Conservation (phyloP, 345 rosid species). For the Iberis pinnata region DNA sequence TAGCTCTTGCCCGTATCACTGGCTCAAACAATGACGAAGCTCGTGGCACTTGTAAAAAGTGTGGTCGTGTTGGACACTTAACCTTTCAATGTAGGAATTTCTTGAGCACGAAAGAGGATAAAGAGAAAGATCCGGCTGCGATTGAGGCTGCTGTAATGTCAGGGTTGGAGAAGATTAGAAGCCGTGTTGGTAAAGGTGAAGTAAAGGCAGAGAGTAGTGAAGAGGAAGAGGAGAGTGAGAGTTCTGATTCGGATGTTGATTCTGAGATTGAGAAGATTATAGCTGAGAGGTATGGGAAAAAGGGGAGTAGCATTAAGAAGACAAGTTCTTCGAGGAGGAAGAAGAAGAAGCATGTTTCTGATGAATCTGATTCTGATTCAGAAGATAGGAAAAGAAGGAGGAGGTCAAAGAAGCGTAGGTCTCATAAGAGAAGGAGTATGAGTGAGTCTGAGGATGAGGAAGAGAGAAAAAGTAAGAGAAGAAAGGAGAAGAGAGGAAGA, state of each 20-base stretch:
- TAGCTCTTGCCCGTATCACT: constrained; percentile 78
- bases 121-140: constrained; percentile 49
- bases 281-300: constrained; percentile 70
- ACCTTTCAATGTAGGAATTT: constrained; percentile 86
- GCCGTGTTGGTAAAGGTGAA: constrained; percentile 43
- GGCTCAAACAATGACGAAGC: constrained; percentile 73
- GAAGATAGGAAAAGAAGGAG: constrained; percentile 63
- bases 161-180: constrained; percentile 66
- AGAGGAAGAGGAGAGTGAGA: constrained; percentile 78
- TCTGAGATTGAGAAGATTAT: constrained; percentile 86
- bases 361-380: constrained; percentile 41
- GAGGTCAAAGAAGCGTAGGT: constrained; percentile 60
- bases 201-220: no score
- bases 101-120: constrained; percentile 69
- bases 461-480: constrained; percentile 40
- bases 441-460: constrained; percentile 60
- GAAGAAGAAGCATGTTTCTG: constrained; percentile 34
- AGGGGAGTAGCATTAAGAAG: constrained; percentile 33
- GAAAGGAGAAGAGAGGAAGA: constrained; percentile 42
- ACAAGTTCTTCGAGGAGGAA: constrained; percentile 11
- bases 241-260: constrained; percentile 73
- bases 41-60: constrained; percentile 85
- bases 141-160: constrained; percentile 59
- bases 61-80: constrained; percentile 93
- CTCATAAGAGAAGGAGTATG: constrained; percentile 41